Conservation (phyloP, 176 grass and related monocot genomes). For the Avena sativa region DNA sequence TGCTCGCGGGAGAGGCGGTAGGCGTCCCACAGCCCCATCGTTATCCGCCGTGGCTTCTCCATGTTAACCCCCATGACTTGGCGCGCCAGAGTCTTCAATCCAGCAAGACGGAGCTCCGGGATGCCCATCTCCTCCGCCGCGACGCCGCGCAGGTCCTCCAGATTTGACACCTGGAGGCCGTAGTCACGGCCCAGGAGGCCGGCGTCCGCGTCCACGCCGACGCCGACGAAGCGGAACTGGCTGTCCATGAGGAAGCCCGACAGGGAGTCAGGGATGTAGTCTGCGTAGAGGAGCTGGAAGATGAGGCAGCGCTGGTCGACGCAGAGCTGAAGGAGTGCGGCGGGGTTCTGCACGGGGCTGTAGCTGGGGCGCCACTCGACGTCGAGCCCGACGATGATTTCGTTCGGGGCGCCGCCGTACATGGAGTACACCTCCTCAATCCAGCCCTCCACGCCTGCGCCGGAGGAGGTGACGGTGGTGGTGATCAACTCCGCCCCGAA, state of each 20-base stretch:
- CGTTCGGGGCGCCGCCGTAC: neutral
- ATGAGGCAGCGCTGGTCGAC: constrained; percentile 62
- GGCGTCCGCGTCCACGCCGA: constrained; percentile 46
- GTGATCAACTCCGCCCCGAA: too few relatives aligned
- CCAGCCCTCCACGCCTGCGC: constrained; percentile 44
- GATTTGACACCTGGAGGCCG: constrained; percentile 6
- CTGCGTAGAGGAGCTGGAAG: constrained; percentile 50
- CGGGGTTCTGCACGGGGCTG: constrained; percentile 29
- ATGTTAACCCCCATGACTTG: constrained; percentile 41
- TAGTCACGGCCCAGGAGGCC: constrained; percentile 42
- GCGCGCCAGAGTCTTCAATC: constrained; percentile 47
- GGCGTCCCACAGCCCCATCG: constrained; percentile 50
- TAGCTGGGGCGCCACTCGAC: constrained; percentile 68
- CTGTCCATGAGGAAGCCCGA: constrained; percentile 38
- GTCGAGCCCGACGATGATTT: constrained; percentile 57
- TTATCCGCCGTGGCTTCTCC: constrained; percentile 43
- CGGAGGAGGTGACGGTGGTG: constrained; percentile 49
- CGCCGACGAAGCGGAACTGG: constrained; percentile 53
- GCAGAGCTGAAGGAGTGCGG: constrained; percentile 75
- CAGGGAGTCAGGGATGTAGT: constrained; percentile 32
- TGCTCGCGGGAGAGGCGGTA: constrained; percentile 28
- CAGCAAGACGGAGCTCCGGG: constrained; percentile 29
- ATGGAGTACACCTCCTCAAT: constrained; percentile 35
- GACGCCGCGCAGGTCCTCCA: constrained; percentile 37
- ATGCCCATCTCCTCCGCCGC: constrained; percentile 36